phyloP scores from a whole-genome alignment of 495 filamentous ascomycete species.

The Hypomontagnella submonticulosa region DNA sequence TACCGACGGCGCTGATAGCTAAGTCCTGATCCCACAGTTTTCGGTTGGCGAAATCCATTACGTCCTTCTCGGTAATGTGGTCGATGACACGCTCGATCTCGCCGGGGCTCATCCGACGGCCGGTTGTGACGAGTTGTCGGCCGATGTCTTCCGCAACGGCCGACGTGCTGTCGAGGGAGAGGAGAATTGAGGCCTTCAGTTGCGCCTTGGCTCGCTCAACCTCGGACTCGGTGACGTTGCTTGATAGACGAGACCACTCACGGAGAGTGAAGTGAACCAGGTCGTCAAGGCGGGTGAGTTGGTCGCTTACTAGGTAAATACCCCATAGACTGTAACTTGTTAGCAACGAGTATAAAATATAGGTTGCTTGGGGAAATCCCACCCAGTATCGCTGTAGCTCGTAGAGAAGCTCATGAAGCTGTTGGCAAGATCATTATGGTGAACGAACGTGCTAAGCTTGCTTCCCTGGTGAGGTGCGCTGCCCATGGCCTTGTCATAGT shows the following conservation, averaged over 20 bases:
- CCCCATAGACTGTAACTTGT: constrained; percentile 83
- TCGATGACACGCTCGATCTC: constrained; percentile 94
- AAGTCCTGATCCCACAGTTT: constrained; percentile 98
- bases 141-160: constrained; percentile 98
- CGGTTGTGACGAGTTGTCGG: constrained; percentile 96
- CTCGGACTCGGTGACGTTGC: constrained; percentile 86
- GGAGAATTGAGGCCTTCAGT: constrained; percentile 96
- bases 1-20: constrained; percentile 89
- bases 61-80: constrained; percentile 92
- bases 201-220: constrained; percentile 99
- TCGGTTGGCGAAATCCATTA: constrained; percentile 90
- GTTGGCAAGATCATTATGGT: constrained; percentile 93
- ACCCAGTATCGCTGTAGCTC: constrained; percentile 99
- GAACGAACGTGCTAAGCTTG: constrained; percentile 94
- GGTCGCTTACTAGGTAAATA: constrained; percentile 97
- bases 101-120: constrained; percentile 86
- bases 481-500: constrained; percentile 99
- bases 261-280: constrained; percentile 97
- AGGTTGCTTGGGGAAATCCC: constrained; percentile 48
- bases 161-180: constrained; percentile 96
- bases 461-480: constrained; percentile 95
- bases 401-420: constrained; percentile 99
- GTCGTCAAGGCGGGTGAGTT: constrained; percentile 87
- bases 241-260: constrained; percentile 94
- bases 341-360: constrained; percentile 6